These are phyloP conservation scores for Trichoderma pleuroti DNA, from an alignment of 2,329 filamentous ascomycete genomes.

Conservation along the genomic window DNA sequence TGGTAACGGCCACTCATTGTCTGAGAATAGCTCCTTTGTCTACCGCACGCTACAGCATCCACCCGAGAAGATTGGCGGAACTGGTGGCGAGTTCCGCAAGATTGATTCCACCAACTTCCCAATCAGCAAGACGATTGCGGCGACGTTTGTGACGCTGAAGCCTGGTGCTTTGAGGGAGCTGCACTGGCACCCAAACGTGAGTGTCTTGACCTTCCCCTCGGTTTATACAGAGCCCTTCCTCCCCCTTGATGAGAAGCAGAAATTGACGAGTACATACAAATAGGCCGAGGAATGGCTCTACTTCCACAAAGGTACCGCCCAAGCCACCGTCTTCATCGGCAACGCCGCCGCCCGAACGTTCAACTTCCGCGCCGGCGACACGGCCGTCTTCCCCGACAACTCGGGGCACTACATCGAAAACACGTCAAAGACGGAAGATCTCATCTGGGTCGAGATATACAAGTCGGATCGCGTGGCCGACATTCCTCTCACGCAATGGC, in stretches of 20 bases:
- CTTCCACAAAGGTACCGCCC: slow-evolving; percentile 60
- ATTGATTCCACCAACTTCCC: slow-evolving; percentile 67
- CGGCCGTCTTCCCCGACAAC: slow-evolving; percentile 65
- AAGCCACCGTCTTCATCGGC: slow-evolving; percentile 64
- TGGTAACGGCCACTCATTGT: slow-evolving; percentile 38
- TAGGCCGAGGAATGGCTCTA: slow-evolving; percentile 69
- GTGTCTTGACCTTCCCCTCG: slow-evolving; percentile 19
- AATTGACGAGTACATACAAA: too few species aligned
- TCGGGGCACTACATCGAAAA: slow-evolving; percentile 68
- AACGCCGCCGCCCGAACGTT: slow-evolving; percentile 60
- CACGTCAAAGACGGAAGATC: slow-evolving; percentile 57
- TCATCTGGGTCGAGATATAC: slow-evolving; percentile 68
- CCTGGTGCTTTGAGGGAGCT: slow-evolving; percentile 62
- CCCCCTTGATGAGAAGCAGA: too few species aligned
- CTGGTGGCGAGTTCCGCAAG: slow-evolving; percentile 59
- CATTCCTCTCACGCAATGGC: slow-evolving; percentile 65
- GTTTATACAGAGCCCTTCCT: neutral
- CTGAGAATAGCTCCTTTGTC: slow-evolving; percentile 58
- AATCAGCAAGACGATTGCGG: slow-evolving; percentile 61
- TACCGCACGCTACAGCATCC: slow-evolving; percentile 56
- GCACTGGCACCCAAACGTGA: slow-evolving; percentile 67
- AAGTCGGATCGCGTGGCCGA: slow-evolving; percentile 65
- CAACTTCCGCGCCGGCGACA: slow-evolving; percentile 65
- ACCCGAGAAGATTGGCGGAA: slow-evolving; percentile 55
- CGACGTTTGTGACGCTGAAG: slow-evolving; percentile 60